Percentiles rank a stretch among this genome's conserved stretches.
Conservation (phyloP, 2,329 filamentous ascomycete species). For the Hypoxylon sp. region DNA sequence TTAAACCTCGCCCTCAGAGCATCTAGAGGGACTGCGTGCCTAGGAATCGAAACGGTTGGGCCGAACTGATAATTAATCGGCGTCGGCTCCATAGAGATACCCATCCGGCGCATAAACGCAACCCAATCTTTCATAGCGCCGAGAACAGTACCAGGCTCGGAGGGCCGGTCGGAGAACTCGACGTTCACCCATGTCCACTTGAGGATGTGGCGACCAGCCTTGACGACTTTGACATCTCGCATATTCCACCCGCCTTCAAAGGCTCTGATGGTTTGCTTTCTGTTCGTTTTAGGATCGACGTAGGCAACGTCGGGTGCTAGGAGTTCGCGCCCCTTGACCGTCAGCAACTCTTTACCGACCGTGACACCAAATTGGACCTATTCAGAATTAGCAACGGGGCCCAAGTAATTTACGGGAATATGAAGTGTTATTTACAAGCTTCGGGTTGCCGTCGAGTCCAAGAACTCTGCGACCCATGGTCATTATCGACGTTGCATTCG, state of each 20-base stretch:
- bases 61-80: slow-evolving; percentile 26
- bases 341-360: slow-evolving; percentile 72
- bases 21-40: slow-evolving; percentile 41
- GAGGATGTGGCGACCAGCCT: slow-evolving; percentile 59
- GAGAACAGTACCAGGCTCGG: slow-evolving; percentile 13
- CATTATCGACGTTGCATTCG: slow-evolving; percentile 76
- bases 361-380: slow-evolving; percentile 70
- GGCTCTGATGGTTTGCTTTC: slow-evolving; percentile 54
- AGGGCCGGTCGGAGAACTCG: slow-evolving; percentile 3
- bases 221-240: slow-evolving; percentile 66
- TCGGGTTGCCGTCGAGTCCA: slow-evolving; percentile 64
- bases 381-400: slow-evolving; percentile 14
- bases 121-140: slow-evolving; percentile 53
- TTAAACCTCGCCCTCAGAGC: slow-evolving; percentile 51
- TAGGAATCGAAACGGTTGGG: slow-evolving; percentile 7
- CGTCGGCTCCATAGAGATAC: slow-evolving; percentile 55
- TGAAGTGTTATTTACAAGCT: slow-evolving; percentile 56
- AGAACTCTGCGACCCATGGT: slow-evolving; percentile 68
- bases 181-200: slow-evolving; percentile 66
- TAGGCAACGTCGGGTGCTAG: slow-evolving; percentile 72
- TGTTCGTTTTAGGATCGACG: slow-evolving; percentile 42
- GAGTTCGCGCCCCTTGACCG: slow-evolving; percentile 79
- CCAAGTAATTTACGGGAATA: background rate
- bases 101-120: slow-evolving; percentile 55
- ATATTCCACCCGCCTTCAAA: slow-evolving; percentile 79